These are phyloP conservation scores for Kockovaella imperatae DNA, from an alignment of 768 basidiomycete genomes.

Conservation along the genomic window DNA sequence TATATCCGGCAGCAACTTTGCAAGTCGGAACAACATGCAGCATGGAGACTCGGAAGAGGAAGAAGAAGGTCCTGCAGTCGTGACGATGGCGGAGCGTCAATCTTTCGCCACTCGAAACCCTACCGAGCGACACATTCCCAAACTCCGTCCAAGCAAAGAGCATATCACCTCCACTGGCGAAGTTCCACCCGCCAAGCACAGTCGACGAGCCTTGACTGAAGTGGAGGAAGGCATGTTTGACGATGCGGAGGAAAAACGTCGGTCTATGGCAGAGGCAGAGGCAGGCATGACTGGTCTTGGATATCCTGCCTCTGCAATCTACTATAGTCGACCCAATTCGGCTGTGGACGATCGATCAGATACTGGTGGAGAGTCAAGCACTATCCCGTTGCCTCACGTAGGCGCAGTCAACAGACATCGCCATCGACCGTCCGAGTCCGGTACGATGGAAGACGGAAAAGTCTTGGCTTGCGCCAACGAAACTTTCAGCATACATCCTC, in stretches of 20 bases:
- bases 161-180: conserved; percentile 16
- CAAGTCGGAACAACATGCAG: conserved; percentile 8
- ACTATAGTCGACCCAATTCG: conserved; percentile 36
- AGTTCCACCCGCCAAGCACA: conserved; percentile 12
- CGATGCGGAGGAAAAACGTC: conserved; percentile 35
- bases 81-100: conserved; percentile 36
- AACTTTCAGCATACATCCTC: conserved; percentile 44
- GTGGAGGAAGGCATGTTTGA: conserved; percentile 25
- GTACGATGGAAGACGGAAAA: conserved; percentile 23
- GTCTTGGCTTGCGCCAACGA: conserved; percentile 38
- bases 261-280: conserved; percentile 12
- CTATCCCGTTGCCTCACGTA: conserved; percentile 42
- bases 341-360: conserved; percentile 34
- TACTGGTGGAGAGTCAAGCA: conserved; percentile 19
- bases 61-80: conserved; percentile 34
- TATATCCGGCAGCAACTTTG: conserved; percentile 24
- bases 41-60: conserved; percentile 41
- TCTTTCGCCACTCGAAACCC: conserved; percentile 36
- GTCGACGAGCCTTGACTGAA: conserved; percentile 5
- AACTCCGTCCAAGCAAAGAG: conserved; percentile 21
- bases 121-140: conserved; percentile 13
- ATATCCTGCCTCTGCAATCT: conserved; percentile 40
- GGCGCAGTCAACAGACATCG: conserved; percentile 35
- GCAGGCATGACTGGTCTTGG: conserved; percentile 28
- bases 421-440: conserved; percentile 7